Base-by-base conservation (phyloP, 805 yeast genomes). In the Scheffersomyces amazonensis region DNA sequence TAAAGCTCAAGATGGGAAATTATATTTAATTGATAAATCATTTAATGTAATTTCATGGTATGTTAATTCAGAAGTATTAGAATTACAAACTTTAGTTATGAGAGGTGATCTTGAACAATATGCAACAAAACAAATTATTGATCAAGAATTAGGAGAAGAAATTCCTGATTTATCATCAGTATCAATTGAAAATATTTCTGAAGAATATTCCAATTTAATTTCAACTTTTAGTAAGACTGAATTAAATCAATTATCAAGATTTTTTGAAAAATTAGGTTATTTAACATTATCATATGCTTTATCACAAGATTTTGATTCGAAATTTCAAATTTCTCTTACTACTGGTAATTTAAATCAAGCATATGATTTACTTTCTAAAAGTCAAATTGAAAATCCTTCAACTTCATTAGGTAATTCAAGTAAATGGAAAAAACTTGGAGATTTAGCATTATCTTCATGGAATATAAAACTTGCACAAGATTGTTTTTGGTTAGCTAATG, bases 341-440 rank as follows among this genome's bases (percentile, higher is more conserved):
- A 80, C 89, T n/a, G 76, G 78, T 38, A 76, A 86, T 53, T 77
- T 93, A 45, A 58, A 65, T 2, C 73, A 83, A 47, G 98, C 98
- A 5, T 73, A 76, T 48, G 80, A 78, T 28, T 57, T 69, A 43
- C 61, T 69, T 36, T 46, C 57, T 8, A 49, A 50, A 18, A 52
- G 52, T 40, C 63, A 61, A 44, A 58, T 66, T 16, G 65, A 66
- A 32, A 78, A 77, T 36, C 82, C 81, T 37, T 75, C 81, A 46
- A 49, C 56, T 10, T 51, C 60, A 11, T 52, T 55, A 20, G 56
- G 62, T 19, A 65, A 66, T 47, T 42, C 58, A 5, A 53, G 58
- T 16, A 90, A 87, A 64, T 93, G 98, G 97, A 87, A 87, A 62
- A 74, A 81, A 42, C 75, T 93, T 34, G 99, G 98, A 48, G 98